Base-by-base conservation (phyloP, 768 basidiomycete genomes). In the Rhodotorula kratochvilovae region DNA sequence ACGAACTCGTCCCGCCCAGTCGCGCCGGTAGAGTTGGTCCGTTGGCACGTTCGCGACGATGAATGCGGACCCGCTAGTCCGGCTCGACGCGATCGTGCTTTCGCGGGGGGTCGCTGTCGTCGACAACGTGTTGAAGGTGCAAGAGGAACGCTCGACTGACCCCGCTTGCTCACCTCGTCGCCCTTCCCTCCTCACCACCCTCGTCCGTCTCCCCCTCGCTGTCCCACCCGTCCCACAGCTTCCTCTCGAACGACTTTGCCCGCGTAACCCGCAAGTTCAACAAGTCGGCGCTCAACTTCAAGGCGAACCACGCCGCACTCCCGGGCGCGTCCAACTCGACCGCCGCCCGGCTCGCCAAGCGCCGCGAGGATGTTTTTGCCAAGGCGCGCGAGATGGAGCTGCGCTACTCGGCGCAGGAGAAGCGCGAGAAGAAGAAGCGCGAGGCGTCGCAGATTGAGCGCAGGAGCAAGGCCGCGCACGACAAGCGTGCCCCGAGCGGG, bases 211-310 rank as follows among this genome's bases (percentile, higher is more conserved):
- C 25, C 8, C 23, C 23, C 48, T 50, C 23, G 25, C 48, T 27
- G 23, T 11, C 2, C 1, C 12, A 29, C 8, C n/a, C 19, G 10
- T 13, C 36, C 1, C 23, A 1, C 53, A 75, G 73, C 5, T 75
- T 75, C 70, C 70, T 75, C 31, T 2, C 29, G 6, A 69, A 68
- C 54, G 74, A 75, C 35, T 56, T 75, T 29, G 39, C 33, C 16
- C 70, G 70, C 5, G 65, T 66, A 0, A 53, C 59, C 43, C 50
- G 53, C 53, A 71, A 68, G 50, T 66, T 50, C 57, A 46, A 36
- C 43, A 71, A 75, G 51, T 60, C 29, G 25, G 5, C 36, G 10
- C 8, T 57, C 57, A 68, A 71, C 61, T 71, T 64, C 64, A 68
- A 66, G 61, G 58, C 62, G 29, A 72, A 72, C 46, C 63, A 72